A percentile compares a stretch with the other conserved stretches of the same genome.
Evolutionary conservation across 2,329 filamentous ascomycete species (phyloP).

Genomic region (Aspergillus sp.): DNA sequence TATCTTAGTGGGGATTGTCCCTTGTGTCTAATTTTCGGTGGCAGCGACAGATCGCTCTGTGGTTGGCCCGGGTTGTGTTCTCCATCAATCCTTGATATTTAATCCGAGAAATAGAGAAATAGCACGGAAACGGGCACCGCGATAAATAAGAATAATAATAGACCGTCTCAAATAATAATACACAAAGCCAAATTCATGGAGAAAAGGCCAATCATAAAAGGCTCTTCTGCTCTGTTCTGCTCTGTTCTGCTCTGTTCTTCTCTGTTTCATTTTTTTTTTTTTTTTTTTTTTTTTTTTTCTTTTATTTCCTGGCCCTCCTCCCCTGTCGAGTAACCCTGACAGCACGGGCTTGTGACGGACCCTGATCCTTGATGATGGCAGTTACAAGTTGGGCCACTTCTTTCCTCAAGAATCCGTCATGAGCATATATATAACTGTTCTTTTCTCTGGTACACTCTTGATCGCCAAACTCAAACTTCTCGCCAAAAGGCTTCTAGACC

Average conservation of each 20-base stretch:
- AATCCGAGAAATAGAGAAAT: slow-evolving; percentile 2
- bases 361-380: slow-evolving; percentile 18
- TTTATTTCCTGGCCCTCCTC: neutral
- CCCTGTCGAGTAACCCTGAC: slow-evolving; percentile 18
- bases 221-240: neutral
- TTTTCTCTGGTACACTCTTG: slow-evolving; percentile 7
- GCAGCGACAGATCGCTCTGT: neutral
- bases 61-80: slow-evolving; percentile 7
- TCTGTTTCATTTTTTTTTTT: neutral
- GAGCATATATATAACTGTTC: slow-evolving; percentile 17
- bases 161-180: slow-evolving; percentile 3
- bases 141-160: slow-evolving; percentile 5
- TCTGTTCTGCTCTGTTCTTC: slow-evolving; percentile 1
- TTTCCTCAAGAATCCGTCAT: slow-evolving; percentile 18
- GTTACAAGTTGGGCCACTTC: slow-evolving; percentile 17
- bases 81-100: slow-evolving; percentile 9
- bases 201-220: slow-evolving; percentile 5
- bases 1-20: neutral
- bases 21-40: neutral
- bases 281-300: too few species aligned
- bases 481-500: neutral
- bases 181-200: neutral
- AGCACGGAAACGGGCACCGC: neutral
- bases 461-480: neutral
- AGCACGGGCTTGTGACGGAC: slow-evolving; percentile 25